Percentiles rank a stretch among this genome's conserved stretches.
Conservation (phyloP, 257 asterid genomes). For the Leptodermis oblonga region DNA sequence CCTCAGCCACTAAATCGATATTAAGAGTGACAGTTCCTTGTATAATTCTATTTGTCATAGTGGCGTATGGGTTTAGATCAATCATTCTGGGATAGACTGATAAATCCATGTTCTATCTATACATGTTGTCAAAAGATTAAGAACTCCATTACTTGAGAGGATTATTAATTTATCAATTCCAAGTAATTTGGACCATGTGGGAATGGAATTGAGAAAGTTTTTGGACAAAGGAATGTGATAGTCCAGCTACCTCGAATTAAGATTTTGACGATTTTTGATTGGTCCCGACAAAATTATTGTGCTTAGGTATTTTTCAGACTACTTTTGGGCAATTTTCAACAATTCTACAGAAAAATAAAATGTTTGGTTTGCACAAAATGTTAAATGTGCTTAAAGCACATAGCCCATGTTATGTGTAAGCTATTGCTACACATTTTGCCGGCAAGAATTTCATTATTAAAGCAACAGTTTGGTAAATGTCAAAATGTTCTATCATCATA, state of each 20-base stretch:
- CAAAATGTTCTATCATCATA: too few species aligned
- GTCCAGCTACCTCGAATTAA: conserved; percentile 9
- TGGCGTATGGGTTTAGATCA: too few species aligned
- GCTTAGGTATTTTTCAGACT: neutral
- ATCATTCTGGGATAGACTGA: too few species aligned
- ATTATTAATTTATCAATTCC: neutral
- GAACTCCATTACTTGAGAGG: neutral
- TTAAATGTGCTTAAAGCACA: too few species aligned
- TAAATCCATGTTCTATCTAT: too few species aligned
- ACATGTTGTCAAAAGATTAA: neutral
- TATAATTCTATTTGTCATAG: too few species aligned
- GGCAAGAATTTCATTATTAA: too few species aligned
- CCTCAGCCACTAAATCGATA: too few species aligned
- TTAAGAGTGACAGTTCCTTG: too few species aligned
- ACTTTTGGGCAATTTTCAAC: neutral
- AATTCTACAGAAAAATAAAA: neutral
- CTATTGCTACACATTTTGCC: too few species aligned
- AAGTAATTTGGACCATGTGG: neutral
- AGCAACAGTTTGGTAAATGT: too few species aligned
- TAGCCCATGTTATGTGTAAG: too few species aligned
- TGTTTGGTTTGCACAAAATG: neutral
- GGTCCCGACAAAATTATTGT: neutral
- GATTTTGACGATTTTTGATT: conserved; percentile 10
- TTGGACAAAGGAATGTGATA: conserved; percentile 3
- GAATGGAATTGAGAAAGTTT: neutral